Percentiles rank a stretch among this genome's conserved stretches.
These are phyloP conservation scores for Aspergillus affinis DNA, from an alignment of 495 filamentous ascomycete species.

Conservation along the genomic window DNA sequence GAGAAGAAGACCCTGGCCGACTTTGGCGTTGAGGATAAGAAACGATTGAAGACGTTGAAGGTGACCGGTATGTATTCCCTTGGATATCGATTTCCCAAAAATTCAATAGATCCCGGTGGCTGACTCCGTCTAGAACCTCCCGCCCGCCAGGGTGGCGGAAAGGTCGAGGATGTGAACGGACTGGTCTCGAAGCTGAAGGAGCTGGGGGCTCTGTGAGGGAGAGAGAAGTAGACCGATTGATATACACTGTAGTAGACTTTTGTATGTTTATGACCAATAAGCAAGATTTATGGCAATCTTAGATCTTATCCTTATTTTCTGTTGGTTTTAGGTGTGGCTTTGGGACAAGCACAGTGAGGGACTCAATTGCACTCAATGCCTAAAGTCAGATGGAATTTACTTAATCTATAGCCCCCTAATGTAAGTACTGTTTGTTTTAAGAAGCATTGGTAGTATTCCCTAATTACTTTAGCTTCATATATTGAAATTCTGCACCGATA, in stretches of 20 bases:
- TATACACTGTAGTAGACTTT: constrained; percentile 1
- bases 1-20: constrained; percentile 86
- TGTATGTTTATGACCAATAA: constrained; percentile 18
- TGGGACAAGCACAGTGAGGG: no score
- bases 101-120: constrained; percentile 10
- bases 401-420: no score
- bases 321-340: no score
- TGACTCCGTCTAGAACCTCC: constrained; percentile 68
- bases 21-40: constrained; percentile 70
- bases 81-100: constrained; percentile 2
- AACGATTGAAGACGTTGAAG: constrained; percentile 81
- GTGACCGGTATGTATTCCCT: constrained; percentile 65
- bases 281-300: not conserved
- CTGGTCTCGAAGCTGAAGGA: constrained; percentile 92
- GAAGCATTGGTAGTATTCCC: no score
- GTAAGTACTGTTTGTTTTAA: no score
- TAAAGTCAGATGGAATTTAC: no score
- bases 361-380: no score
- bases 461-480: no score
- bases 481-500: no score
- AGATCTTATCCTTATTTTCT: not conserved
- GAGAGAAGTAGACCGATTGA: not conserved
- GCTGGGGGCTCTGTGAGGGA: constrained; percentile 76
- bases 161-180: constrained; percentile 95
- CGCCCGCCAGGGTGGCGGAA: constrained; percentile 85